phyloP scores from a whole-genome alignment of 306 rosid species.

The Abrus pulchellus region DNA sequence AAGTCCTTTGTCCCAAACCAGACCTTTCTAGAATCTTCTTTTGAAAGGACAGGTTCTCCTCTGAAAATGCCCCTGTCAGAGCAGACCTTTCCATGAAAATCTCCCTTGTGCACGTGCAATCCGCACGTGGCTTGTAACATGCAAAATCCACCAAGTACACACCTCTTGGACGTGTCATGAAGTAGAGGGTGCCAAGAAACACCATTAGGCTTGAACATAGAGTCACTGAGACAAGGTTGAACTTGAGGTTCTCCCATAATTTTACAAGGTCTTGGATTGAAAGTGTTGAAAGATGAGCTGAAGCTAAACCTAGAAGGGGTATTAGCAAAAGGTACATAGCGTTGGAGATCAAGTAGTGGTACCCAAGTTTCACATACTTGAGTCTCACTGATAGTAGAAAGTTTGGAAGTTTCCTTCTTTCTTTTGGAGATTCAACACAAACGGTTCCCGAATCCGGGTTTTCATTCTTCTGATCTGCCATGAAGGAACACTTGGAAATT shows the following conservation, averaged over 20 bases:
- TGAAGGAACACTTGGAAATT: too few relatives aligned
- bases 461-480: too few relatives aligned
- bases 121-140: constrained; percentile 74
- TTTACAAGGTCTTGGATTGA: constrained; percentile 48
- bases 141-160: constrained; percentile 72
- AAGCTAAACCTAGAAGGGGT: constrained; percentile 57
- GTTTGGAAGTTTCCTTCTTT: constrained; percentile 64
- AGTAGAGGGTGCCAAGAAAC: constrained; percentile 74
- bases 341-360: constrained; percentile 82
- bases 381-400: constrained; percentile 75
- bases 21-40: constrained; percentile 84
- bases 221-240: constrained; percentile 64
- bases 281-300: constrained; percentile 70
- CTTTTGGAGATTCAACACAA: constrained; percentile 25
- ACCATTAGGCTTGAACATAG: constrained; percentile 61
- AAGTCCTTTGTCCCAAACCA: constrained; percentile 79
- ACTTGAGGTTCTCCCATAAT: constrained; percentile 63
- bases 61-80: constrained; percentile 58
- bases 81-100: constrained; percentile 62
- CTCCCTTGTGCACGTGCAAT: constrained; percentile 58
- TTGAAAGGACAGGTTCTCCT: constrained; percentile 75
- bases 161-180: constrained; percentile 79
- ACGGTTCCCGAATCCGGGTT: constrained; percentile 14
- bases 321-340: constrained; percentile 80
- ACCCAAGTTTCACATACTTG: constrained; percentile 90